Conservation (phyloP, 306 rosid genomes). For the Gillenia trifoliata region DNA sequence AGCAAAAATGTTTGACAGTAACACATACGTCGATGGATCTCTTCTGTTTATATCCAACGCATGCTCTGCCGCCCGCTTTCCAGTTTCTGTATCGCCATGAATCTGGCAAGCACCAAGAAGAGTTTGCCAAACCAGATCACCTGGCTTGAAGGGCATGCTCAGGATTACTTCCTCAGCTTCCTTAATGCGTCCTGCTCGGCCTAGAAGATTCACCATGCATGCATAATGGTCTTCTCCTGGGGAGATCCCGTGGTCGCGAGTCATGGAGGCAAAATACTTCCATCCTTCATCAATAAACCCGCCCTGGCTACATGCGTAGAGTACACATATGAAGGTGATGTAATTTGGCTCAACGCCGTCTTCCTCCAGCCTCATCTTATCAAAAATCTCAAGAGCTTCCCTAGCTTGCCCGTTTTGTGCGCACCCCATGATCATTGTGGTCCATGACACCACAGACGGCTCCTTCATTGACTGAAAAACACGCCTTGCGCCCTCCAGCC, state of each 20-base stretch:
- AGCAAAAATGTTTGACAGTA: conserved; percentile 68
- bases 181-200: conserved; percentile 57
- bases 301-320: conserved; percentile 83
- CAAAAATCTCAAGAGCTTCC: conserved; percentile 61
- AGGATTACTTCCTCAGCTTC: conserved; percentile 61
- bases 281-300: conserved; percentile 54
- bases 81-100: conserved; percentile 56
- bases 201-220: conserved; percentile 68
- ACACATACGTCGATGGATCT: conserved; percentile 63
- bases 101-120: conserved; percentile 67
- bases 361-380: conserved; percentile 47
- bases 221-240: conserved; percentile 75
- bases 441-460: conserved; percentile 66
- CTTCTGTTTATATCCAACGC: conserved; percentile 40
- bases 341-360: conserved; percentile 43
- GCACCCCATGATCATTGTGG: conserved; percentile 74
- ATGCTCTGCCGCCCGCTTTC: conserved; percentile 51
- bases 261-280: conserved; percentile 57
- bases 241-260: conserved; percentile 40
- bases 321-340: conserved; percentile 66
- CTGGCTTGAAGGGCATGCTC: conserved; percentile 54
- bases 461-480: conserved; percentile 45
- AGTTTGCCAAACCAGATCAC: conserved; percentile 68
- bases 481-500: conserved; percentile 44
- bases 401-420: conserved; percentile 58